A percentile compares a stretch with the other conserved stretches of the same genome.
Evolutionary conservation across 192 early-diverging fungal species (phyloP).

Genomic region (Umbelopsis sp.): DNA sequence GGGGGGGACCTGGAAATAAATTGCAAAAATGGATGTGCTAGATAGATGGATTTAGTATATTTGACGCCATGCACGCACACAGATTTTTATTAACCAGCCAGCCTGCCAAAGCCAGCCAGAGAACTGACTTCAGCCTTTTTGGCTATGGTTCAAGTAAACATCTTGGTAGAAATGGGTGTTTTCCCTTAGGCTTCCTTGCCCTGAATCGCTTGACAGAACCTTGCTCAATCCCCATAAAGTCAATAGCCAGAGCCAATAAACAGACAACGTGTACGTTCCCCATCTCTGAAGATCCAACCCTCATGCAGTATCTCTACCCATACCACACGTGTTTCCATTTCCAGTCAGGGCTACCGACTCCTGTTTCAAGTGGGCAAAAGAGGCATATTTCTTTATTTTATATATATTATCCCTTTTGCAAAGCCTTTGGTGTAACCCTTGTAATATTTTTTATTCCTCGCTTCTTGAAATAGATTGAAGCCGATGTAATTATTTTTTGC

Average conservation of each 20-base stretch:
- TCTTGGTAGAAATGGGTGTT: too few species aligned
- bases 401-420: not conserved
- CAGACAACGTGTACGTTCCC: not conserved
- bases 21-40: too few species aligned
- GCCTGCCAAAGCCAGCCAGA: too few species aligned
- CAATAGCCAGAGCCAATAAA: conserved; percentile 6
- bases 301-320: not conserved
- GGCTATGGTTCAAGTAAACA: too few species aligned
- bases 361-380: conserved; percentile 12
- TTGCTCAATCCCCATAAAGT: not conserved
- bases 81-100: too few species aligned
- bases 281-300: not conserved
- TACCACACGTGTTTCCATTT: conserved; percentile 9
- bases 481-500: not conserved
- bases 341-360: conserved; percentile 21
- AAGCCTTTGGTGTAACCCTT: conserved; percentile 6
- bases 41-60: too few species aligned
- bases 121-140: too few species aligned
- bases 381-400: not conserved
- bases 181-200: too few species aligned
- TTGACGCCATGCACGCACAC: too few species aligned
- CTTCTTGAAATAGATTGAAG: conserved; percentile 18
- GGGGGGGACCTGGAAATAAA: too few species aligned
- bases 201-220: too few species aligned
- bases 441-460: too few species aligned